Conservation (phyloP, 371 early-diverging fungal genomes). For the Mortierella sp. region DNA sequence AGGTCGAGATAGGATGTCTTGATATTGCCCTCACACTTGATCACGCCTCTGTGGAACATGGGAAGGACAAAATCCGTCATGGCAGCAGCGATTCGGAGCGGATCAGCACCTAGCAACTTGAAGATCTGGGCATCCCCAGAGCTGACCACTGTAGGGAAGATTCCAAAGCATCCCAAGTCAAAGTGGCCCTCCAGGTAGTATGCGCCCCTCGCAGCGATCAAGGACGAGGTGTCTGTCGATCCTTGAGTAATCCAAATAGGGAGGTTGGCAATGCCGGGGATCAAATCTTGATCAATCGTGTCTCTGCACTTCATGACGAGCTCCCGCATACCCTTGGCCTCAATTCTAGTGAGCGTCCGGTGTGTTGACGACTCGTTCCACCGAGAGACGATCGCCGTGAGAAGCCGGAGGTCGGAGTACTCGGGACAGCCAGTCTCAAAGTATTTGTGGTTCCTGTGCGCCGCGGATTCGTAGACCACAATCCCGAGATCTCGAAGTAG, state of each 20-base stretch:
- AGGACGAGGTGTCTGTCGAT: background rate
- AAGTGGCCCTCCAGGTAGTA: background rate
- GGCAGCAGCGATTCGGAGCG: background rate
- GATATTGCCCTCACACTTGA: background rate
- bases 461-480: background rate
- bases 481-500: background rate
- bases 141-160: no score
- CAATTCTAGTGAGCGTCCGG: no score
- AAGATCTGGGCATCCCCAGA: constrained; percentile 1
- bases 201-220: constrained; percentile 19
- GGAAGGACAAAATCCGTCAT: constrained; percentile 3
- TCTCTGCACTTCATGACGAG: no score
- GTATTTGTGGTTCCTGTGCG: constrained; percentile 10
- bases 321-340: background rate
- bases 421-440: background rate
- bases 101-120: constrained; percentile 14
- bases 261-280: no score
- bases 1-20: constrained; percentile 9
- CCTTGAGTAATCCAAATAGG: no score
- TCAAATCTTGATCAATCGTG: no score
- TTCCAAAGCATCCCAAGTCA: no score
- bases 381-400: background rate
- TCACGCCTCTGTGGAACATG: background rate
- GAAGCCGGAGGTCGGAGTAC: background rate
- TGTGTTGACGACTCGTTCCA: no score